Evolutionary conservation across 768 basidiomycete species (phyloP), one percentile per base, ranked within the genome.

Genomic region (Mycena olivaceomarginata): DNA sequence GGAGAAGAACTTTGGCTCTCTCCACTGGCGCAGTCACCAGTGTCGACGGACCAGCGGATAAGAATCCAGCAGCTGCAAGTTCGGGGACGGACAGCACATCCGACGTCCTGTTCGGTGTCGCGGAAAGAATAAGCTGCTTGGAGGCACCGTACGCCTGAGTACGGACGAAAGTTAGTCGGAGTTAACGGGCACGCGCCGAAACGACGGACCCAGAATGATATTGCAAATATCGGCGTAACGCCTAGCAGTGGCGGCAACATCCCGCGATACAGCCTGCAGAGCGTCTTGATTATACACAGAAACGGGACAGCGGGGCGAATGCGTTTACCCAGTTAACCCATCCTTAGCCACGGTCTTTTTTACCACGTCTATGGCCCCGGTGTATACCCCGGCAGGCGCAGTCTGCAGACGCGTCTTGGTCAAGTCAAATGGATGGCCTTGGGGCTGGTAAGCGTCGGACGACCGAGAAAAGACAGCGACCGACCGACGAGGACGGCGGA

Each of bases 381-480:
- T 97, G 87, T 99, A 99, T 62, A 92, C 90, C 5, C 98, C 98
- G 12, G 95, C 92, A 18, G 92, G 80, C 12, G 98, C 98, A 7
- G 98, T 99, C 86, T 99, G 98, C 76, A 99, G 85, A 59, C 98
- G 92, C n/a, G 96, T 97, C 88, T 98, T 98, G 74, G 96, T 98
- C 82, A 99, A 88, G 87, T 99, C 98, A 84, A 99, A 99, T 11
- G 98, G 98, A 83, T 99, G 98, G 1, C 98, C 98, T 96, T 78
- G 37, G 16, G 67, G 71, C 59, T 31, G 65, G 31, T 68, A 45
- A 74, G 67, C n/a, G 22, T 22, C 37, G 57, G 31, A 15, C 41
- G 45, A 56, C 18, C 65, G 41, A 57, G 46, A 67, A 18, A 31
- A 46, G 77, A 9, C 39, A 7, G 31, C 51, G 41, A 90, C 96